Base-by-base conservation (phyloP, 345 rosid genomes). In the Hirschfeldia incana region DNA sequence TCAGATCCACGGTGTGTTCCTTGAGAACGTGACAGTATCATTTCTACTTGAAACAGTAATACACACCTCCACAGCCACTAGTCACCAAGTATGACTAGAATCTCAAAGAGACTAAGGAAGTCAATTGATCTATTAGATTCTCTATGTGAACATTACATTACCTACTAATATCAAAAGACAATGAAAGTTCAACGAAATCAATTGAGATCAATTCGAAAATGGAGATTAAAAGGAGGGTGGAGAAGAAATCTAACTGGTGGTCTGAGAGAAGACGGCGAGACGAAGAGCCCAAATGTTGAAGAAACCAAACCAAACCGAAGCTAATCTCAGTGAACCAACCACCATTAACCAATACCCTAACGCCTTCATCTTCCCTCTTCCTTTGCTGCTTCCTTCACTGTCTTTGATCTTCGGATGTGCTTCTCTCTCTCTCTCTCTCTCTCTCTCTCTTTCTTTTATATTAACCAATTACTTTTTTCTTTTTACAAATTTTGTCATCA, bases 281-380 rank as follows among this genome's bases (percentile, higher is more conserved):
- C 88, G 85, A 76, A 94, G 97, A 83, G 97, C 94, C 94, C 93
- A 88, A 65, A 92, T 89, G 84, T 94, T 86, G 84, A 92, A 87
- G 92, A 92, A 94, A 42, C 98, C 98, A 80, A 94, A 91, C 95
- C 97, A 94, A 46, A 91, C 98, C 49, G 98, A 90, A n/a, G 89
- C 91, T 75, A 94, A 83, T 76, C 98, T 89, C 60, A 92, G 91
- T 5, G 88, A 86, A 49, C 95, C 98, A 72, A 91, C 92, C 75
- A 94, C 81, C 94, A 94, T 88, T 78, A 91, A 67, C 98, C 98
- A 94, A 90, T 89, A 91, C 79, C 97, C 94, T 68, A 94, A 84
- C 9, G 94, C 84, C 86, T 94, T 86, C 98, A 94, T 91, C 74
- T 84, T 81, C 79, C 79, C 2, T 70, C 76, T 17, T 64, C 55